Percentiles rank a stretch among this genome's conserved stretches.
Conservation (phyloP, 768 basidiomycete genomes). For the Trametes cingulata region DNA sequence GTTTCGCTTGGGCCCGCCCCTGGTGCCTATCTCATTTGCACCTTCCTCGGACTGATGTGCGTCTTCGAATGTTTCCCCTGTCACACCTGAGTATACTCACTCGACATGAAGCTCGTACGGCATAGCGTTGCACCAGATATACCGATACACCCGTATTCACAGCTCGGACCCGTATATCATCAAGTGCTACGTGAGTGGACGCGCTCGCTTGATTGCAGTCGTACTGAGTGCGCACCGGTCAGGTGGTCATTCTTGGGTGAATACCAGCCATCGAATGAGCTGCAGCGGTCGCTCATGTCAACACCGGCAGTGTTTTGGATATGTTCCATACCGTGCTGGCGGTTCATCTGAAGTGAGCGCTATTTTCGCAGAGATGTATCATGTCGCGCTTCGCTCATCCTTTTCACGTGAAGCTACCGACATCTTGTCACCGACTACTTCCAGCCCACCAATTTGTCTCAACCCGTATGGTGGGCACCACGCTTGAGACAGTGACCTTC, state of each 20-base stretch:
- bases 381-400: too few relatives aligned
- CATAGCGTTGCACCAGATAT: not conserved
- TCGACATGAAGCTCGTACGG: not conserved
- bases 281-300: too few relatives aligned
- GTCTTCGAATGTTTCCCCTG: not conserved
- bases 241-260: too few relatives aligned
- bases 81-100: not conserved
- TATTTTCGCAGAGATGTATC: too few relatives aligned
- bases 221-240: too few relatives aligned
- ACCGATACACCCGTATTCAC: not conserved
- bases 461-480: not conserved
- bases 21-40: not conserved
- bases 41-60: not conserved
- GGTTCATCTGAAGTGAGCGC: not conserved
- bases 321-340: not conserved
- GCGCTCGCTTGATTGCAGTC: too few relatives aligned
- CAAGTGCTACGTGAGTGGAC: not conserved
- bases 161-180: not conserved
- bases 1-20: not conserved
- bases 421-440: not conserved
- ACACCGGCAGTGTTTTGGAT: not conserved
- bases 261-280: too few relatives aligned
- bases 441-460: not conserved
- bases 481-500: not conserved
- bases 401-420: not conserved